phyloP scores from a whole-genome alignment of 1,139 yeast species.

The Candida tetrigidarum region DNA sequence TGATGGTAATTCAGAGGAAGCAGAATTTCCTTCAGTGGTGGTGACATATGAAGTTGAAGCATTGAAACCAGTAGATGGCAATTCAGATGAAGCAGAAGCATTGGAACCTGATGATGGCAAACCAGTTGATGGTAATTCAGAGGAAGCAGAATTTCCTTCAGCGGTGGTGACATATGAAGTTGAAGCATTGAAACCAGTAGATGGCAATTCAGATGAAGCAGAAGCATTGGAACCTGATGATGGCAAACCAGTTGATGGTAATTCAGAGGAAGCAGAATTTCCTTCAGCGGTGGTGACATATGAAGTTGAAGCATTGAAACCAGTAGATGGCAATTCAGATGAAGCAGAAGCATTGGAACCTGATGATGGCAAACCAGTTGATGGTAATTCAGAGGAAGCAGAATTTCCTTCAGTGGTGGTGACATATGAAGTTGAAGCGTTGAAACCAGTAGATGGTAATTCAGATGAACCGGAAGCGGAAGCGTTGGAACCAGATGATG shows the following conservation, averaged over 20 bases:
- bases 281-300: neutral
- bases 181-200: neutral
- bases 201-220: neutral
- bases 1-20: no score
- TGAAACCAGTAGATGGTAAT: neutral
- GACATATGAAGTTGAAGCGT: neutral
- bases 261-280: neutral
- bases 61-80: neutral
- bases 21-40: neutral
- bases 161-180: neutral
- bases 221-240: no score
- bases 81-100: neutral
- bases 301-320: neutral
- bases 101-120: no score
- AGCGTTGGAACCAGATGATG: neutral
- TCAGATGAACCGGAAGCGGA: neutral
- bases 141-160: neutral
- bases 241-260: neutral
- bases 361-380: neutral
- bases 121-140: neutral
- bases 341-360: neutral
- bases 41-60: neutral
- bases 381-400: neutral
- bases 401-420: neutral
- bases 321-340: neutral